These are phyloP conservation scores for Oryza glumipatula DNA, from an alignment of 176 grass and related monocot genomes.

Conservation along the genomic window DNA sequence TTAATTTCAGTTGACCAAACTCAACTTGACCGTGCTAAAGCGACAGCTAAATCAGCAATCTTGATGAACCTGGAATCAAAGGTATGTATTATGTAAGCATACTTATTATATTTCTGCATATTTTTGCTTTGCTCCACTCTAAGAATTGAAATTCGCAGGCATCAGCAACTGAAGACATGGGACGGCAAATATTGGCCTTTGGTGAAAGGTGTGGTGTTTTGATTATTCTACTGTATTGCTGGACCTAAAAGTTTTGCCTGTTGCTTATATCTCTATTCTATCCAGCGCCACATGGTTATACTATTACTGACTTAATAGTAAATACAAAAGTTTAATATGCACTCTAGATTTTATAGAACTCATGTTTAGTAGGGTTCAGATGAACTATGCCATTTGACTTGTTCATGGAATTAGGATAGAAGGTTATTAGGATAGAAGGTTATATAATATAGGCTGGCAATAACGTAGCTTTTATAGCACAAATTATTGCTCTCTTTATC, in stretches of 20 bases:
- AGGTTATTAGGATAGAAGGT: neutral
- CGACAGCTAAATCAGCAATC: constrained; percentile 74
- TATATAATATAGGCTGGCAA: neutral
- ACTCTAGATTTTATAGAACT: constrained; percentile 7
- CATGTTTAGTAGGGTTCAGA: neutral
- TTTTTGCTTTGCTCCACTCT: constrained; percentile 11
- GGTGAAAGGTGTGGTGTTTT: constrained; percentile 75
- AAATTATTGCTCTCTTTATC: neutral
- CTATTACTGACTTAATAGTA: neutral
- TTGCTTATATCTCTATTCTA: constrained; percentile 27
- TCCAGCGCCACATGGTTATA: neutral
- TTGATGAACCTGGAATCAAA: constrained; percentile 75
- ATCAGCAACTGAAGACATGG: constrained; percentile 76
- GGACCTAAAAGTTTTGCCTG: neutral
- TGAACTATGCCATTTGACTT: constrained; percentile 10
- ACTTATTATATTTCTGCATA: constrained; percentile 35
- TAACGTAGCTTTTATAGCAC: neutral
- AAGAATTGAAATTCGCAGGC: constrained; percentile 50
- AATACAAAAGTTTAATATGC: neutral
- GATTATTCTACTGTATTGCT: constrained; percentile 26
- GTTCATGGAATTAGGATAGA: neutral
- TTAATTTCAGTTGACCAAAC: constrained; percentile 69
- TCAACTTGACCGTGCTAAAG: constrained; percentile 87
- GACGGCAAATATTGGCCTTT: constrained; percentile 79
- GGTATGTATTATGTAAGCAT: constrained; percentile 60